phyloP scores from a whole-genome alignment of 208 protist genomes.

The Wallacemonas sp. region DNA sequence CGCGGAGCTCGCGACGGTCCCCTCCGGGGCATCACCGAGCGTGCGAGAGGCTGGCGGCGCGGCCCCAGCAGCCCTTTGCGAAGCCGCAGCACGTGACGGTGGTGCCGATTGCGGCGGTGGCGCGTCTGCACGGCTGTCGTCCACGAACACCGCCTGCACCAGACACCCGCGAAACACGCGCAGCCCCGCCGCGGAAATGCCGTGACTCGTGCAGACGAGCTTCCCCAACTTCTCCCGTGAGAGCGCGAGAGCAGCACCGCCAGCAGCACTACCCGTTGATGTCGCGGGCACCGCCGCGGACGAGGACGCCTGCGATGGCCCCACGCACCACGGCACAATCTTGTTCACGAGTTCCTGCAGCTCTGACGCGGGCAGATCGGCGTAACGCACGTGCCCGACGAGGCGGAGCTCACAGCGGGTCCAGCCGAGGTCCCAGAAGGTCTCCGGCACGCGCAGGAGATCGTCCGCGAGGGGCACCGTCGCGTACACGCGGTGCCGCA shows the following conservation, averaged over 20 bases:
- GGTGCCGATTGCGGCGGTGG: neutral
- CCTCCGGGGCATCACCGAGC: conserved; percentile 22
- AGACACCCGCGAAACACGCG: conserved; percentile 73
- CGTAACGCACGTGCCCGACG: conserved; percentile 28
- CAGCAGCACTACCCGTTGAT: too few species aligned
- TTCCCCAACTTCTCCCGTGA: conserved; percentile 73
- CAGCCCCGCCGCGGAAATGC: conserved; percentile 51
- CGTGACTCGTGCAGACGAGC: conserved; percentile 50
- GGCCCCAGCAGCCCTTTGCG: neutral
- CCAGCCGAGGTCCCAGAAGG: conserved; percentile 79
- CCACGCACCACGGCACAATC: conserved; percentile 54
- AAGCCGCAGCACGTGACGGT: neutral
- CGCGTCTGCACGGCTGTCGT: conserved; percentile 27
- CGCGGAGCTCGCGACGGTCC: conserved; percentile 19
- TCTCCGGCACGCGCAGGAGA: conserved; percentile 53
- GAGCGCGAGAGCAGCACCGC: conserved; percentile 28
- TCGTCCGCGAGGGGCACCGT: conserved; percentile 49
- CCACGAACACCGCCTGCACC: conserved; percentile 69
- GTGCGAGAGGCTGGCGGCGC: neutral
- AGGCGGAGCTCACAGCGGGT: conserved; percentile 52
- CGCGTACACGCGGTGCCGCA: conserved; percentile 61
- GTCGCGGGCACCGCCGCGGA: too few species aligned
- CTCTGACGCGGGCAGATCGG: conserved; percentile 38
- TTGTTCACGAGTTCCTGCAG: conserved; percentile 78
- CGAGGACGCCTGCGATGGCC: too few species aligned